phyloP scores from a whole-genome alignment of 2,329 filamentous ascomycete genomes.

The Pseudogymnoascus pannorum region DNA sequence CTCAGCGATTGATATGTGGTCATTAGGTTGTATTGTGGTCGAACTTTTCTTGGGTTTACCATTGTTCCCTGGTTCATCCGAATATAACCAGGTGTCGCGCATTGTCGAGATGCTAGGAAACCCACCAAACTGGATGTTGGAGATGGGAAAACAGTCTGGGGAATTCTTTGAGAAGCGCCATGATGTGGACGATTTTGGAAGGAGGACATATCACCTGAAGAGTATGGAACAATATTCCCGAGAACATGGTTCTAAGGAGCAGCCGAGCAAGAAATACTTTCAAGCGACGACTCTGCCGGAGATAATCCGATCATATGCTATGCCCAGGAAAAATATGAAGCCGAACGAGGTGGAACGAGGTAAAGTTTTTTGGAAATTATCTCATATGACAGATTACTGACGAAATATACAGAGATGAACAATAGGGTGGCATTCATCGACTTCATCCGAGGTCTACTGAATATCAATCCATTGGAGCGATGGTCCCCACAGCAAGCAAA shows the following conservation, averaged over 20 bases:
- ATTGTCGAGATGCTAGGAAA: constrained; percentile 98
- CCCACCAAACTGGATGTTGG: constrained; percentile 97
- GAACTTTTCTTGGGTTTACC: constrained; percentile 93
- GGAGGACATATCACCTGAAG: constrained; percentile 86
- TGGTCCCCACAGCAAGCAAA: constrained; percentile 99
- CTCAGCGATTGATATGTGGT: constrained; percentile 99
- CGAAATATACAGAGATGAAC: constrained; percentile 71
- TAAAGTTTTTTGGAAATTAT: constrained; percentile 38
- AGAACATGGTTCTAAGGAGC: constrained; percentile 93
- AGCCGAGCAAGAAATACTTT: constrained; percentile 99
- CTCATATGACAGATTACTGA: constrained; percentile 13
- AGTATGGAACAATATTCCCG: constrained; percentile 96
- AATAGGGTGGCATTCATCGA: constrained; percentile 97
- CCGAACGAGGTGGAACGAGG: constrained; percentile 92
- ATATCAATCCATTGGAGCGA: constrained; percentile 89
- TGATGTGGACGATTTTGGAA: constrained; percentile 79
- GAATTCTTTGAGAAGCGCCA: constrained; percentile 92
- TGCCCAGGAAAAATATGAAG: constrained; percentile 99
- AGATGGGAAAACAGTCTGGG: constrained; percentile 95
- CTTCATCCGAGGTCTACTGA: constrained; percentile 87
- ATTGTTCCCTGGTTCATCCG: constrained; percentile 91
- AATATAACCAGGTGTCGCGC: constrained; percentile 95
- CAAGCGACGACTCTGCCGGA: constrained; percentile 88
- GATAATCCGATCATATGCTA: constrained; percentile 95
- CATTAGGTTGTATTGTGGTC: constrained; percentile 93